These are phyloP conservation scores for Gaertneriomyces sp. DNA, from an alignment of 192 early-diverging fungal species.

Conservation along the genomic window DNA sequence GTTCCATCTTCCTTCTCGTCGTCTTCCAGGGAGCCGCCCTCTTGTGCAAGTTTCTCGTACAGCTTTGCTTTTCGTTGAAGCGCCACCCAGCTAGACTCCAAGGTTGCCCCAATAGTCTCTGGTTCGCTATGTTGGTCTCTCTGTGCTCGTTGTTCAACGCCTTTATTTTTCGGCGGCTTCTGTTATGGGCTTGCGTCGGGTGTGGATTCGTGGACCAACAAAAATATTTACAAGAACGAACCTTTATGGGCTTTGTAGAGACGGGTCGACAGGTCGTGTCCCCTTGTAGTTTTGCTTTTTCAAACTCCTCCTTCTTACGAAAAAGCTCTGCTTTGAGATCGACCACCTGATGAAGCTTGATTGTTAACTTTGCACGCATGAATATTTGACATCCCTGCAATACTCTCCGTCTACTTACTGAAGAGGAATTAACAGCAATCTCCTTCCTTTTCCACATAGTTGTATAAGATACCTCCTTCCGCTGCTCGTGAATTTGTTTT, in stretches of 20 bases:
- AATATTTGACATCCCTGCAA: not conserved
- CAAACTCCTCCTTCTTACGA: constrained; percentile 31
- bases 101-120: constrained; percentile 21
- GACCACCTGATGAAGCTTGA: constrained; percentile 26
- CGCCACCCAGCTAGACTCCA: constrained; percentile 42
- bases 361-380: not conserved
- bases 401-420: constrained; percentile 15
- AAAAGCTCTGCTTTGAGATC: constrained; percentile 49
- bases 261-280: constrained; percentile 5
- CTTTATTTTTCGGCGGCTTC: constrained; percentile 48
- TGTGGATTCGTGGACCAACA: not conserved
- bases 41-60: constrained; percentile 52
- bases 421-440: constrained; percentile 30
- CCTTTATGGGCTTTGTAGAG: constrained; percentile 35
- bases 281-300: constrained; percentile 23
- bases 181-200: not conserved
- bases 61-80: constrained; percentile 60
- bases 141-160: constrained; percentile 35
- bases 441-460: constrained; percentile 32
- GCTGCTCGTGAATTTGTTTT: too few species aligned
- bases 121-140: constrained; percentile 31
- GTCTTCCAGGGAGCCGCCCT: constrained; percentile 31
- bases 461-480: not conserved
- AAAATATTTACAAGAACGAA: constrained; percentile 9
- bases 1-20: constrained; percentile 42